A percentile compares a stretch with the other conserved stretches of the same genome.
phyloP scores from a whole-genome alignment of 768 basidiomycete species.

The Russula earlei region DNA sequence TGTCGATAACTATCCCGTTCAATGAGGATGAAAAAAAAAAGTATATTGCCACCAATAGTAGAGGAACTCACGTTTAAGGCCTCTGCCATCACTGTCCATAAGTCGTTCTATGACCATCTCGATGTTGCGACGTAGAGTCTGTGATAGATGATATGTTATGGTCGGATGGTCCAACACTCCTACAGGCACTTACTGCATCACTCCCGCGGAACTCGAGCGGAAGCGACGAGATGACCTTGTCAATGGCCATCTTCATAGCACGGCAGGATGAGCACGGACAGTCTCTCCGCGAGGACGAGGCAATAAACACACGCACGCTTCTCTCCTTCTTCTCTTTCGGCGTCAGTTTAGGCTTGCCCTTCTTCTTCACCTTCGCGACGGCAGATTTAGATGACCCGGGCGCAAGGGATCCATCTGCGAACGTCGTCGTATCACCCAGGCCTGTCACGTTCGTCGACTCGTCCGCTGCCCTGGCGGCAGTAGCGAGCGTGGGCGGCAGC shows the following conservation, averaged over 20 bases:
- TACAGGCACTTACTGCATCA: constrained; percentile 54
- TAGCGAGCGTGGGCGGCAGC: constrained; percentile 25
- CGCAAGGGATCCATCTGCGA: constrained; percentile 31
- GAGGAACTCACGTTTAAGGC: constrained; percentile 47
- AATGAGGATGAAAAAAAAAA: background rate
- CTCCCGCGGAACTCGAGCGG: constrained; percentile 88
- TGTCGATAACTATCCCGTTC: constrained; percentile 50
- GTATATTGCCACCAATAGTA: background rate
- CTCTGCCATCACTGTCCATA: constrained; percentile 51
- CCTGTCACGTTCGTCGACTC: constrained; percentile 25
- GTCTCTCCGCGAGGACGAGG: background rate
- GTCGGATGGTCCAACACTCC: background rate
- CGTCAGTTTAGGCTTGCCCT: constrained; percentile 57
- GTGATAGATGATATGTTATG: constrained; percentile 2
- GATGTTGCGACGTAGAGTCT: constrained; percentile 70
- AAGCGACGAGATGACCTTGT: constrained; percentile 62
- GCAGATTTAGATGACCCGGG: constrained; percentile 27
- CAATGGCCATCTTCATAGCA: constrained; percentile 43
- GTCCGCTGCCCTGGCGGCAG: constrained; percentile 28
- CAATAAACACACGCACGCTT: constrained; percentile 36
- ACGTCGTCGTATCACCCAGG: constrained; percentile 29
- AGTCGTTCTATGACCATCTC: constrained; percentile 73
- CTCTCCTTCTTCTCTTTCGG: constrained; percentile 81
- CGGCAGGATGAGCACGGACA: background rate
- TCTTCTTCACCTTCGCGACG: constrained; percentile 33